Base-by-base conservation (phyloP, 2,329 filamentous ascomycete species). In the Alternaria sp. region DNA sequence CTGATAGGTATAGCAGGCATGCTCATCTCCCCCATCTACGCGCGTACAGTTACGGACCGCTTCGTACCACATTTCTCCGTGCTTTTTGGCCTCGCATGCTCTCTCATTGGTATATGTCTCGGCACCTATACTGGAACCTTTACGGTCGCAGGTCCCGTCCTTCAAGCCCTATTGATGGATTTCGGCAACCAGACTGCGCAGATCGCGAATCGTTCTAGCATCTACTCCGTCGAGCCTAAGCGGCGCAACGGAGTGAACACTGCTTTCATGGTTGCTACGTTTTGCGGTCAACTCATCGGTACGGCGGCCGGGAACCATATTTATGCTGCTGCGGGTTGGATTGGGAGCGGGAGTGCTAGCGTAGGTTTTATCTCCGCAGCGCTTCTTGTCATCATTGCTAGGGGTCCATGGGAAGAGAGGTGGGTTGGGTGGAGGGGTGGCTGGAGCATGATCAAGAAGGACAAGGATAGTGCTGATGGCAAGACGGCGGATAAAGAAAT, bases 221-320 rank as follows among this genome's bases (percentile, higher is more conserved):
- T 96, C 20, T 94, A 92, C 70, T 80, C 83, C 2, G 88, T 95
- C 21, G 90, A 91, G 57, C 89, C 92, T 0, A 89, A 88, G 63
- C 89, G 89, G 0, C 82, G 91, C 5, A 96, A 94, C 78, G 81
- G 92, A 4, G 86, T 95, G 23, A 96, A 96, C 75, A 94, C 92
- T 0, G 91, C 89, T 1, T 96, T 93, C 73, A 96, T 95, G 92
- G 85, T 94, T 0, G 85, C 86, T 8, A 88, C 87, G 0, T 95
- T 95, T 72, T 88, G 86, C 26, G 92, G 92, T 0, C 92, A 96
- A 81, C 73, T 96, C 50, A 89, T 89, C 2, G 92, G 92, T 0
- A 86, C 84, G 3, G 79, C 82, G 10, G 82, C 79, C 0, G 86
- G 86, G 0, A 88, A 86, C 65, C 80, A 83, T 47, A 76, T 89